Evolutionary conservation across 306 rosid species (phyloP), one percentile per base, ranked within the genome.

Genomic region (Albizia julibrissin): DNA sequence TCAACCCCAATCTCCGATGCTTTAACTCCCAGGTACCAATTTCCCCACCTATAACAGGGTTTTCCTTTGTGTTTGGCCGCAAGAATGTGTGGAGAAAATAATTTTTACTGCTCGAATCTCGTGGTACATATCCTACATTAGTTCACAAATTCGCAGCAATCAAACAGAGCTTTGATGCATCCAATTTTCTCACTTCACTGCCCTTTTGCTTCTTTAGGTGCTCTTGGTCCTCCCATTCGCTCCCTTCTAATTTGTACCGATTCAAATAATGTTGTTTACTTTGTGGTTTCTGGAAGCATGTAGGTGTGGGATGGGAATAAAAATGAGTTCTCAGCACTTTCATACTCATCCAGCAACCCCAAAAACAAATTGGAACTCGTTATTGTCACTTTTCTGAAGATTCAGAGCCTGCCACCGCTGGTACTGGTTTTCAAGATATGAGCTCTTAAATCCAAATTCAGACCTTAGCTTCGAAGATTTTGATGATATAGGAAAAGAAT

Each of bases 231-330:
- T 84, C 84, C 61, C 74, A 74, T 42, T 83, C 86, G 8, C 72
- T 81, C 12, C 80, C 86, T 68, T 88, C 89, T 31, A 88, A 89
- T 90, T 69, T 7, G 86, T 80, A 22, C 21, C 37, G 24, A 52
- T 37, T 74, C 29, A 15, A 43, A 22, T 62, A 39, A 69, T 39
- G 12, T 18, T 0, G 44, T 34, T 3, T 33, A 19, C 2, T 15
- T 34, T 62, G 72, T 8, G 26, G 72, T 67, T 67, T 67, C 26
- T 19, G 14, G 19, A 67, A 67, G 18, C 44, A 40, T 69, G 46
- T 5, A 27, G 68, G 49, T 21, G 13, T 27, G 18, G 34, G 47
- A 69, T 9, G 7, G 50, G 73, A 39, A 21, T 10, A 69, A 22
- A n/a, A 69, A 69, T 24, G 31, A 37, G 66, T 74, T 74, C 49